Evolutionary conservation across 139 green algal species (phyloP), one percentile per base, ranked within the genome.

Genomic region (Spirogloea muscicola): DNA sequence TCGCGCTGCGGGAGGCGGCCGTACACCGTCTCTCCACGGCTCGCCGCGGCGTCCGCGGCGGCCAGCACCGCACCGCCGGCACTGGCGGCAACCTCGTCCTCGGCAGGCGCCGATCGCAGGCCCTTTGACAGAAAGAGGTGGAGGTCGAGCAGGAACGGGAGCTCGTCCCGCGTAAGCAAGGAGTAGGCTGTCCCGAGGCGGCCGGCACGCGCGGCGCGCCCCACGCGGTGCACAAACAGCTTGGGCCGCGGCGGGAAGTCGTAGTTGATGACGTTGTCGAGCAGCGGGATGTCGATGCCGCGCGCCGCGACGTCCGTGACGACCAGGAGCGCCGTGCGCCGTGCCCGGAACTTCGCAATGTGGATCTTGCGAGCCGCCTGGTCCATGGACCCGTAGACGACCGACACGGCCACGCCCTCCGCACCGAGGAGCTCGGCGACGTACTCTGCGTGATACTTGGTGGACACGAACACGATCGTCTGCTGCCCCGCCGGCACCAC

Each of bases 231-330:
- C 39, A 99, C 91, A 79, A 98, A 99, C 27, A 99, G 90, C 86
- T 87, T 87, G 13, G 76, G 65, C 29, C 74, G 80, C 25, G 77
- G 48, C 25, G 82, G 82, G 31, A 85, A 85, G 68, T 87, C 75
- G 44, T 92, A 97, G 84, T 98, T 96, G 74, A 98, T 82, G 52
- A 98, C 94, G 77, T 98, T 98, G 88, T 98, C 91, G 41, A 99
- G 88, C 42, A 97, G 88, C 0, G 94, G 94, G 62, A 99, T 95
- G 88, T 99, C 94, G 37, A 99, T 91, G 49, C 94, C 94, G 21
- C 94, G 87, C 9, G 94, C 94, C n/a, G 94, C 94, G 29, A 99
- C 94, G 80, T 99, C 94, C 0, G 94, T 99, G 31, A 96, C 93
- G 29, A 98, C 82, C 51, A 99, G 82, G 43, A 94, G 62, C 43